Evolutionary conservation across 2,329 filamentous ascomycete genomes (phyloP).

Genomic region (Phoma herbarum): DNA sequence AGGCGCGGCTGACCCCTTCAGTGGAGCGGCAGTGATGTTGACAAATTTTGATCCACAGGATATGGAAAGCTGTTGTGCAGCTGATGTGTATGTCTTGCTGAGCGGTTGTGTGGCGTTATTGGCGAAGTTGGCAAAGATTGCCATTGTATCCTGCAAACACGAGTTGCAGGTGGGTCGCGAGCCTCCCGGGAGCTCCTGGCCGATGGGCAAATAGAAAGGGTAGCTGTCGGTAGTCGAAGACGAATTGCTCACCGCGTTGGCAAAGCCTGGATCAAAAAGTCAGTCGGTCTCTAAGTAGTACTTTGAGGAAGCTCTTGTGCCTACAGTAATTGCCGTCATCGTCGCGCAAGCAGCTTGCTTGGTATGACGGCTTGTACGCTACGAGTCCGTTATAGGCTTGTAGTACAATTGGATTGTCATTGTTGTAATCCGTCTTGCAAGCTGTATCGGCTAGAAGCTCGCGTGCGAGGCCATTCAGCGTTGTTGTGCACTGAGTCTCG

Average conservation of each 20-base stretch:
- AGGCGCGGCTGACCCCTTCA: conserved; percentile 43
- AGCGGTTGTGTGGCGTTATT: conserved; percentile 72
- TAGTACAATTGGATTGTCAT: conserved; percentile 73
- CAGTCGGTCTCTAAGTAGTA: conserved; percentile 1
- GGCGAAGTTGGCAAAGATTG: conserved; percentile 75
- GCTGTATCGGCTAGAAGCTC: conserved; percentile 69
- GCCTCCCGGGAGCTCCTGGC: conserved; percentile 71
- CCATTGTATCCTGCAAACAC: conserved; percentile 84
- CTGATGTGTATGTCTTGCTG: conserved; percentile 71
- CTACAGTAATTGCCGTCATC: conserved; percentile 73
- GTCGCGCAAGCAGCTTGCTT: conserved; percentile 80
- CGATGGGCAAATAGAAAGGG: conserved; percentile 86
- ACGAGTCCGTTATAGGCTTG: conserved; percentile 79
- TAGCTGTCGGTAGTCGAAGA: conserved; percentile 76
- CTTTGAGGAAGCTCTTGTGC: conserved; percentile 12
- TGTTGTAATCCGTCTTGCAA: conserved; percentile 75
- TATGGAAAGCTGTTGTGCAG: conserved; percentile 77
- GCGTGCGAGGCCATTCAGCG: conserved; percentile 71
- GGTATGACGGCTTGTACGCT: conserved; percentile 80
- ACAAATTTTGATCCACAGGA: conserved; percentile 66
- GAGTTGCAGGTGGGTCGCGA: conserved; percentile 76
- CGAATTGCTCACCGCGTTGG: conserved; percentile 81
- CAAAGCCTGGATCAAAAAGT: conserved; percentile 63
- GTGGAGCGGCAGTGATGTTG: conserved; percentile 57
- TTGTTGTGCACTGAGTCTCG: conserved; percentile 68